Percentiles rank a stretch among this genome's conserved stretches.
Evolutionary conservation across 371 early-diverging fungal species (phyloP).

Genomic region (Apophysomyces ossiformis): DNA sequence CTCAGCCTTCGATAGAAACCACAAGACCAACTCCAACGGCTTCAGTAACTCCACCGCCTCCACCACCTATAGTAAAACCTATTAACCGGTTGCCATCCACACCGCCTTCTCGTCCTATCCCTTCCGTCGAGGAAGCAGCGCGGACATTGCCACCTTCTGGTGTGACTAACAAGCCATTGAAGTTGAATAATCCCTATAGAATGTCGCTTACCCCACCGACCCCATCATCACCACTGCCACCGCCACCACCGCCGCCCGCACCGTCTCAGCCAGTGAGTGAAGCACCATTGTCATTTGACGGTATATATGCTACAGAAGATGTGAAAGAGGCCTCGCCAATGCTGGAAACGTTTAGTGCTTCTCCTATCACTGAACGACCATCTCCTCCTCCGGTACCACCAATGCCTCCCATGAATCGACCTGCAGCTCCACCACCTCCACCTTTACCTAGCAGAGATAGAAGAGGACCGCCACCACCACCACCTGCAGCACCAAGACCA

Average conservation of each 20-base stretch:
- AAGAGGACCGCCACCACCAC: conserved; percentile 41
- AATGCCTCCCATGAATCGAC: conserved; percentile 20
- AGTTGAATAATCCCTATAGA: conserved; percentile 7
- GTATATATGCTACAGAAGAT: neutral
- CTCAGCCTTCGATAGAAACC: too few relatives aligned
- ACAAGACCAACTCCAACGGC: too few relatives aligned
- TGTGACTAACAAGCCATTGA: conserved; percentile 4
- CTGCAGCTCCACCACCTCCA: conserved; percentile 37
- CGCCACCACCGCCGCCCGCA: neutral
- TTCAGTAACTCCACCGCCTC: conserved; percentile 8
- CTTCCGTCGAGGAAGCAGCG: neutral
- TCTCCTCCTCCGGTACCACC: conserved; percentile 22
- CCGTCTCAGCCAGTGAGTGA: neutral
- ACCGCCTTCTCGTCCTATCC: conserved; percentile 2
- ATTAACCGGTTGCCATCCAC: neutral
- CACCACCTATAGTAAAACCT: neutral
- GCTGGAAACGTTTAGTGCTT: neutral
- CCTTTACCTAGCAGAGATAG: conserved; percentile 35
- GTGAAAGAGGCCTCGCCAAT: neutral
- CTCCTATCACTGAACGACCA: neutral
- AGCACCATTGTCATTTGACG: neutral
- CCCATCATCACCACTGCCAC: neutral
- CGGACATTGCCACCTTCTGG: neutral
- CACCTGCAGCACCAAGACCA: conserved; percentile 27
- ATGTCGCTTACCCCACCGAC: neutral